These are phyloP conservation scores for Carex littledalei DNA, from an alignment of 176 grass and related monocot genomes.

Conservation along the genomic window DNA sequence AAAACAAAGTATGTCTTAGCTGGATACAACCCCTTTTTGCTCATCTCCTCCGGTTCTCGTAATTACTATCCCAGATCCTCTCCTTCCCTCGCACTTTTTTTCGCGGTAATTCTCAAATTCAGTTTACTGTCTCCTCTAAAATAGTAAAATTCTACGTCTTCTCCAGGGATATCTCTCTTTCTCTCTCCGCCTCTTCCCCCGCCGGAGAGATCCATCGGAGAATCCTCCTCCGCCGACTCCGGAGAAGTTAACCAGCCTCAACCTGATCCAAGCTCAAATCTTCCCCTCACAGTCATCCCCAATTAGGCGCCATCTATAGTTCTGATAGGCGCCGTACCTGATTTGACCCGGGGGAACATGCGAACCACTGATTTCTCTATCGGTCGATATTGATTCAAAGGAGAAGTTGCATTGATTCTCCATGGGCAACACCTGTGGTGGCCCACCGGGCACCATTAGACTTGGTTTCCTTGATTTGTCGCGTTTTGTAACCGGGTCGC, in stretches of 20 bases:
- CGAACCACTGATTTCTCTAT: background rate
- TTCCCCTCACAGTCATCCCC: background rate
- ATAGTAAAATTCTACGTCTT: background rate
- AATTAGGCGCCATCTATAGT: background rate
- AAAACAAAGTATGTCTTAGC: background rate
- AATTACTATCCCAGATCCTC: background rate
- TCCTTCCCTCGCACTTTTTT: background rate
- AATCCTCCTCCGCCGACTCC: background rate
- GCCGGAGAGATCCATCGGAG: background rate
- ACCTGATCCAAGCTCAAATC: background rate
- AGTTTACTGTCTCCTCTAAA: background rate
- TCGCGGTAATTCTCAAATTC: slow-evolving; percentile 17
- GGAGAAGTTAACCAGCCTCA: background rate
- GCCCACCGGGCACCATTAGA: background rate
- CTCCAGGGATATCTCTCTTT: background rate
- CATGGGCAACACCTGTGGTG: slow-evolving; percentile 31
- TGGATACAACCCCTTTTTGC: slow-evolving; percentile 5
- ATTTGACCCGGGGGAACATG: background rate
- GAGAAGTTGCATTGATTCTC: slow-evolving; percentile 8
- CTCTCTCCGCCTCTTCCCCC: slow-evolving; percentile 1
- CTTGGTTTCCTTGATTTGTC: slow-evolving; percentile 9
- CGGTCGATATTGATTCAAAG: background rate
- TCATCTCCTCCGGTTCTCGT: background rate
- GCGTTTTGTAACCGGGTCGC: background rate
- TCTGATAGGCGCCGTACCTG: background rate